Evolutionary conservation across 306 rosid genomes (phyloP), one percentile per base, ranked within the genome.

Genomic region (Geum urbanum): DNA sequence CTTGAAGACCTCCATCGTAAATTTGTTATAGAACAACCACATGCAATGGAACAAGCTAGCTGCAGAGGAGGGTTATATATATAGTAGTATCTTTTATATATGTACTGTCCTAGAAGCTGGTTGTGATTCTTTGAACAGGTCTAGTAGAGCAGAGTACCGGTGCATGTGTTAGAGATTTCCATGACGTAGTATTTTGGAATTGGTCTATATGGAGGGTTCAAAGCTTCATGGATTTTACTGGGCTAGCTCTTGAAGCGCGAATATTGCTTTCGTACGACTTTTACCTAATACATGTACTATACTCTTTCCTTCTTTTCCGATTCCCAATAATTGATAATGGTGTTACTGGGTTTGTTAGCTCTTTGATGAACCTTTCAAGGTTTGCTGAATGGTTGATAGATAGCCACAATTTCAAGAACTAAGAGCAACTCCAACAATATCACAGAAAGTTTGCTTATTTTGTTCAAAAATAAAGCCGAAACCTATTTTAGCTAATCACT

Each of bases 61-160:
- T 51, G 19, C 40, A 46, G 22, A 32, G 37, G 9, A 40, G 41
- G 67, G 55, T 40, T 51, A 9, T 49, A 60, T 49, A 60, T 47
- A 40, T 3, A 60, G 9, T 43, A 37, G 37, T 32, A 4, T 57
- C 54, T 57, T 57, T 57, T 13, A 24, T 63, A 67, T 37, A 7
- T 45, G 4, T 39, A 5, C 18, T 32, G 65, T 58, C 55, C 14
- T 66, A 53, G 19, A 37, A 54, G 78, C 61, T 66, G 82, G 79
- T 74, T 49, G 69, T 44, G 66, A 66, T 68, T 76, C 71, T 64
- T 78, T 76, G 74, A 78, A 72, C 7, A 10, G n/a, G 72, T 74
- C 84, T 50, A 39, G 60, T 4, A 2, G 37, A 32, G 24, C 50
- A 70, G 63, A 32, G 37, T 32, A 32, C 37, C 53, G 22, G 67